These are phyloP conservation scores for Xylariaceae sp. DNA, from an alignment of 2,329 filamentous ascomycete species.

Conservation along the genomic window DNA sequence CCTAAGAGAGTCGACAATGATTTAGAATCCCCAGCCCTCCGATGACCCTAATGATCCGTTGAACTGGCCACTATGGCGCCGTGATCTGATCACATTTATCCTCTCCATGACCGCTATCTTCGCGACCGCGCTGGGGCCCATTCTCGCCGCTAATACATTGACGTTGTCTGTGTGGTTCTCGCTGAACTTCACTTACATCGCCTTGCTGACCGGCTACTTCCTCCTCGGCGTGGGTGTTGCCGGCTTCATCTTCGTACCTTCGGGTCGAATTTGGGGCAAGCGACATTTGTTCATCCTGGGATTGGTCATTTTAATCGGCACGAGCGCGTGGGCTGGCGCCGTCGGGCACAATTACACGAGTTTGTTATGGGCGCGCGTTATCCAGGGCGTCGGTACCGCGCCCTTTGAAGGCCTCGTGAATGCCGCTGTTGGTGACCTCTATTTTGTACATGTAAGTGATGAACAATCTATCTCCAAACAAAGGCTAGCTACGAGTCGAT, in stretches of 20 bases:
- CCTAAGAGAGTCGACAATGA: constrained; percentile 12
- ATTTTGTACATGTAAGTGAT: constrained; percentile 78
- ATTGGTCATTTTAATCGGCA: constrained; percentile 73
- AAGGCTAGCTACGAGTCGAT: background rate
- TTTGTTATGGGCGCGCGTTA: constrained; percentile 77
- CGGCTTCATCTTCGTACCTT: constrained; percentile 85
- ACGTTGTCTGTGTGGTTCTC: constrained; percentile 73
- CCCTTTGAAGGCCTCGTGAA: constrained; percentile 93
- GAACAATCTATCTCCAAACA: background rate
- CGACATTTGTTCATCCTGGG: constrained; percentile 85
- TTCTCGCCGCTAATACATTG: constrained; percentile 88
- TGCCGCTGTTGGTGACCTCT: constrained; percentile 86
- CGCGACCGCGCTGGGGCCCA: constrained; percentile 81
- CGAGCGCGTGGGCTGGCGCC: constrained; percentile 79
- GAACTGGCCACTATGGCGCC: constrained; percentile 83
- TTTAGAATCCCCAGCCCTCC: constrained; percentile 80
- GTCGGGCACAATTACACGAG: constrained; percentile 72
- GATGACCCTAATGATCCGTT: constrained; percentile 91
- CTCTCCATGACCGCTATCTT: constrained; percentile 84
- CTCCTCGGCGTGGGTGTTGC: constrained; percentile 82
- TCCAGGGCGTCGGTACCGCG: constrained; percentile 86
- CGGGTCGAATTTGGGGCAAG: constrained; percentile 90
- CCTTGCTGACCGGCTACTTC: constrained; percentile 86
- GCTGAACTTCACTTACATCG: constrained; percentile 74
- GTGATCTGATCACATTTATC: constrained; percentile 79